Base-by-base conservation (phyloP, 768 basidiomycete genomes). In the Lactarius pseudohatsudake region DNA sequence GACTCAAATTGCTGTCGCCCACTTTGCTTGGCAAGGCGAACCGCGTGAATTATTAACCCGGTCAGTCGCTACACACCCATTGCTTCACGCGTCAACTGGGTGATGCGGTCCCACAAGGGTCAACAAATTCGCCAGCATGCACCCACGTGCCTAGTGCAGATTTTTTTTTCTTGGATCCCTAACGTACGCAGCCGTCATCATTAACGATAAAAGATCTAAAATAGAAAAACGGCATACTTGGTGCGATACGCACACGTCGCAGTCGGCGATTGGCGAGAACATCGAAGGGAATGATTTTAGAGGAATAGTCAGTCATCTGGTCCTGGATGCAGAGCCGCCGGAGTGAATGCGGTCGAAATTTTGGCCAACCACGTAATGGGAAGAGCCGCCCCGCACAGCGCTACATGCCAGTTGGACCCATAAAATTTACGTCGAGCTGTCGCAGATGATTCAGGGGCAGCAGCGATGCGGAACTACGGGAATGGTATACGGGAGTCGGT, bases 401-500 rank as follows among this genome's bases (percentile, higher is more conserved):
- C 22, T 53, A 53, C 50, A 26, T 53, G 50, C 22, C 50, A 53
- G 10, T 9, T 53, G 22, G 22, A 26, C 50, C 50, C 50, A 53
- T 53, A 53, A 26, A 53, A 26, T 53, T 53, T 53, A 53, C 50
- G 50, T 53, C n/a, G 50, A 53, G 22, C 50, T 53, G 50, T 53
- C 50, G 50, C 2, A 53, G 13, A 11, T 13, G 50, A 26, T 53
- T 53, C 50, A 53, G 50, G 34, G 50, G 50, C 26, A 26, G 22
- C 50, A 26, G 26, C 50, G 50, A 53, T 53, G 50, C 50, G 50
- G 50, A 53, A 53, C 50, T 11, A 13, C 13, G 26, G 22, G 50
- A 15, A 16, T 53, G 50, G 50, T 22, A 22, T n/a, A 10, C 13
- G 13, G 50, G 26, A 0, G 50, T 53, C 50, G 50, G 50, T 53